These are phyloP conservation scores for Clarireedia hainanense DNA, from an alignment of 2,329 filamentous ascomycete genomes.

Conservation along the genomic window DNA sequence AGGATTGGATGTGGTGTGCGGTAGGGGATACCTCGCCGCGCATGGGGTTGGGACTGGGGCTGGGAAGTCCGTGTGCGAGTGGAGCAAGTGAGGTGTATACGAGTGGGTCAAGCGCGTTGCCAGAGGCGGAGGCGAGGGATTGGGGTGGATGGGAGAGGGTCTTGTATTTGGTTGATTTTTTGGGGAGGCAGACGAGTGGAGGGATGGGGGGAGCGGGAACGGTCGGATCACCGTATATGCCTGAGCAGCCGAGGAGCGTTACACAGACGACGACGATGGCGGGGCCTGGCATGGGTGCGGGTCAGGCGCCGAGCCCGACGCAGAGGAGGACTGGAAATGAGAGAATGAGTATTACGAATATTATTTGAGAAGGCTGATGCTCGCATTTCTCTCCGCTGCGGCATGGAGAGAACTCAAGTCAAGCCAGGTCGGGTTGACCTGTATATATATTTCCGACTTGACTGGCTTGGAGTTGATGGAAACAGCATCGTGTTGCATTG, in stretches of 20 bases:
- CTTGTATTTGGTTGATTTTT: conserved; percentile 51
- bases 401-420: too few relatives aligned
- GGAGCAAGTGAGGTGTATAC: conserved; percentile 26
- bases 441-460: too few relatives aligned
- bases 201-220: neutral
- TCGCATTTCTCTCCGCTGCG: neutral
- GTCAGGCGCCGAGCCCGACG: neutral
- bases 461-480: too few relatives aligned
- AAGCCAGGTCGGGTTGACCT: too few relatives aligned
- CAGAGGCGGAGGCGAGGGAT: conserved; percentile 50
- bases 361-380: conserved; percentile 14
- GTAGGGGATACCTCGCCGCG: conserved; percentile 38
- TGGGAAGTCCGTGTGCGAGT: conserved; percentile 20
- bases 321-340: conserved; percentile 19
- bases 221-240: neutral
- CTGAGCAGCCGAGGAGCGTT: neutral
- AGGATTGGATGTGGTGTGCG: conserved; percentile 79
- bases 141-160: conserved; percentile 79
- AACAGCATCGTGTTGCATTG: too few relatives aligned
- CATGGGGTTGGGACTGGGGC: conserved; percentile 35
- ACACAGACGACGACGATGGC: conserved; percentile 5
- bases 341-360: conserved; percentile 27
- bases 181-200: conserved; percentile 32
- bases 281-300: neutral
- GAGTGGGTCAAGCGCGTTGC: conserved; percentile 32